phyloP scores from a whole-genome alignment of 169 alveolate genomes.

The Cryptosporidium sp. region DNA sequence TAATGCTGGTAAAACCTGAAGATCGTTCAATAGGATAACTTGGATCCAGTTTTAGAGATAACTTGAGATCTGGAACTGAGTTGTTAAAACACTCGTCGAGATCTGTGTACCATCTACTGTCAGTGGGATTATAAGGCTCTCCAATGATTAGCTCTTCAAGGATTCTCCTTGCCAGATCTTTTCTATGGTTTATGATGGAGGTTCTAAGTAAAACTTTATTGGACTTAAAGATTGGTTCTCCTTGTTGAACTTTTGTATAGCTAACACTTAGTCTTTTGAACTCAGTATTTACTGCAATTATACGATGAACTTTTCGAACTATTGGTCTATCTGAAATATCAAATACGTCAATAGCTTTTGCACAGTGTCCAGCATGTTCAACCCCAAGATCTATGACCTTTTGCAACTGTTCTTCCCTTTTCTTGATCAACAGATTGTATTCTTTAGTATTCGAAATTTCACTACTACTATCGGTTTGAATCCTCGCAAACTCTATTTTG shows the following conservation, averaged over 20 bases:
- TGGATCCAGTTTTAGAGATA: conserved; percentile 43
- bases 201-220: conserved; percentile 46
- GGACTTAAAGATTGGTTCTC: conserved; percentile 31
- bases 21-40: conserved; percentile 16
- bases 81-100: conserved; percentile 34
- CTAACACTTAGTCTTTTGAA: conserved; percentile 11
- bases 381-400: conserved; percentile 37
- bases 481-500: conserved; percentile 40
- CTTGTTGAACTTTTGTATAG: conserved; percentile 23
- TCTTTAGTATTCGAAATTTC: conserved; percentile 16
- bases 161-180: conserved; percentile 24
- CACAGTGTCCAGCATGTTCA: conserved; percentile 57
- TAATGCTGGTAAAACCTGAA: conserved; percentile 19
- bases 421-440: background rate
- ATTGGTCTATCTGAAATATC: conserved; percentile 74
- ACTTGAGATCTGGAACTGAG: conserved; percentile 11
- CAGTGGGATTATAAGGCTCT: conserved; percentile 17
- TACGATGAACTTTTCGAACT: conserved; percentile 56
- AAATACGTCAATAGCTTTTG: conserved; percentile 61
- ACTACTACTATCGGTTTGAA: background rate
- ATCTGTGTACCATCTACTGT: conserved; percentile 50
- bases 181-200: conserved; percentile 58
- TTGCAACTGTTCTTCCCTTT: conserved; percentile 19
- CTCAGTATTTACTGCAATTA: conserved; percentile 57
- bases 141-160: conserved; percentile 30